Conservation (phyloP, 202 grass and related monocot genomes). For the Carex sylvatica region DNA sequence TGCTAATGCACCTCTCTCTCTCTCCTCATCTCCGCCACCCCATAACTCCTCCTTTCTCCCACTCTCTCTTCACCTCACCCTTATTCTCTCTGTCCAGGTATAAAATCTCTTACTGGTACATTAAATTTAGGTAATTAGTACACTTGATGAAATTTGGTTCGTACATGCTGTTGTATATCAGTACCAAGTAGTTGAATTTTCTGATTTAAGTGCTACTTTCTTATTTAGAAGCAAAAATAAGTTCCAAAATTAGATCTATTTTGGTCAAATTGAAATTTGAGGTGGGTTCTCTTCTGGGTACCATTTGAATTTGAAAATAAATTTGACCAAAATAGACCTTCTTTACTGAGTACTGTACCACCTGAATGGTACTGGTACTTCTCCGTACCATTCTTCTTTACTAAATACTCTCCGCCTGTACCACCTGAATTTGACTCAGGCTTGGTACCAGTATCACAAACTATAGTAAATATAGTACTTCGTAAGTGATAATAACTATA, state of each 20-base stretch:
- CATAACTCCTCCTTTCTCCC: not conserved
- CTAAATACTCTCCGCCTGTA: no score
- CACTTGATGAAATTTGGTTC: not conserved
- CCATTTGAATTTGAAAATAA: no score
- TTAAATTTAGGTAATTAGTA: not conserved
- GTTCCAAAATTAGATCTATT: not conserved
- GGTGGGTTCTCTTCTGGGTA: no score
- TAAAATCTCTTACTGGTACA: not conserved
- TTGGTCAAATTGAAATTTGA: not conserved
- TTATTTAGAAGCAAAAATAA: not conserved
- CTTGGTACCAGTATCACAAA: not conserved
- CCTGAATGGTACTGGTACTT: no score
- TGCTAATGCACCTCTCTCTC: conserved; percentile 10
- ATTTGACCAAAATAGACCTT: no score
- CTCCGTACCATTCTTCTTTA: no score
- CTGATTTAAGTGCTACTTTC: not conserved
- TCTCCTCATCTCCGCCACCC: conserved; percentile 25
- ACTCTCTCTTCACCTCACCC: not conserved
- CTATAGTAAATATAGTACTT: no score
- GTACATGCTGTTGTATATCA: not conserved
- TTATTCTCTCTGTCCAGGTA: conserved; percentile 48
- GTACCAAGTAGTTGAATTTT: not conserved
- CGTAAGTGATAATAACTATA: no score
- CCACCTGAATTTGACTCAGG: no score
- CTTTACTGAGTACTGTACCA: no score